Conservation (phyloP, 2,329 filamentous ascomycete species). For the Cladophialophora immunda region DNA sequence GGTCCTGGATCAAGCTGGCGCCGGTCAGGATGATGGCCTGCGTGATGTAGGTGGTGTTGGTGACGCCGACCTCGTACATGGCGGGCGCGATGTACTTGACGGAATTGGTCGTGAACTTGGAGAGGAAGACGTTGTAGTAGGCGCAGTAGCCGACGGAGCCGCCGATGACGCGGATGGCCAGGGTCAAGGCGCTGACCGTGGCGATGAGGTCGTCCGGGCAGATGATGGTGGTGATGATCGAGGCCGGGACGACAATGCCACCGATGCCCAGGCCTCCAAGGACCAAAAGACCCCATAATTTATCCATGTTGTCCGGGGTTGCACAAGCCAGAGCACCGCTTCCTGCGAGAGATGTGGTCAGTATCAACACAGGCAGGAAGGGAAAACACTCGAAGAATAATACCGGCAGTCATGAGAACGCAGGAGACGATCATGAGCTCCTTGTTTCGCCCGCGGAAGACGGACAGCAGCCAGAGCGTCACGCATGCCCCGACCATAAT, state of each 20-base stretch:
- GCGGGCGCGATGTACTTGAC: conserved; percentile 59
- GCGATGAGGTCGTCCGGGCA: conserved; percentile 75
- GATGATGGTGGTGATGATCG: conserved; percentile 74
- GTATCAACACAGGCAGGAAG: too few relatives aligned
- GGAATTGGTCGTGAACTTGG: conserved; percentile 57
- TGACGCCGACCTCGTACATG: conserved; percentile 62
- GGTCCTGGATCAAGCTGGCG: conserved; percentile 55
- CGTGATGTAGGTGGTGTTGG: conserved; percentile 55
- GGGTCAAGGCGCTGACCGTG: conserved; percentile 72
- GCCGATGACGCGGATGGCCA: conserved; percentile 73
- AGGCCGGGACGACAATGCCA: conserved; percentile 72
- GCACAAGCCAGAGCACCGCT: conserved; percentile 63
- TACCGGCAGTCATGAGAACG: conserved; percentile 67
- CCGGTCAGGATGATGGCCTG: conserved; percentile 64
- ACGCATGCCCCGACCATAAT: conserved; percentile 69
- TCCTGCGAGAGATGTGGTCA: too few relatives aligned
- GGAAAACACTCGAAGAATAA: too few relatives aligned
- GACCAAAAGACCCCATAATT: conserved; percentile 67
- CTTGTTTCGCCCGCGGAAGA: conserved; percentile 65
- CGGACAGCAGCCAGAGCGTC: conserved; percentile 65
- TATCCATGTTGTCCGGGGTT: conserved; percentile 60
- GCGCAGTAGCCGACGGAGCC: conserved; percentile 70
- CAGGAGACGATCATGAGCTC: conserved; percentile 67
- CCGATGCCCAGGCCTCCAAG: conserved; percentile 72
- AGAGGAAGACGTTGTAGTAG: conserved; percentile 61